Percentiles rank a stretch among this genome's conserved stretches.
phyloP scores from a whole-genome alignment of 176 grass and related monocot species.

The sorghum (Sorghum bicolor) region Sorghum_bicolor_NCBIv3 NC_012870.2:5967001-5967500 shows the following conservation, averaged over 20 bases:
- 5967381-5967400: slow-evolving; percentile 5
- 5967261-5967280: background rate
- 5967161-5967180: slow-evolving; percentile 98
- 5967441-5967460: background rate
- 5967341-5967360: background rate
- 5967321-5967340: background rate
- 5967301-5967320: background rate
- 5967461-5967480: background rate
- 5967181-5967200: slow-evolving; percentile 45
- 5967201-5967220: background rate
- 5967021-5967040: background rate
- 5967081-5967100: slow-evolving; percentile 31
- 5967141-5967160: slow-evolving; percentile 98
- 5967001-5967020: slow-evolving; percentile 17
- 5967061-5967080: slow-evolving; percentile 30
- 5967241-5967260: slow-evolving; percentile 28
- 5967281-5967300: background rate
- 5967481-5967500: background rate
- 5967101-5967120: slow-evolving; percentile 88
- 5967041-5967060: background rate
- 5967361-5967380: background rate
- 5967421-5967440: background rate
- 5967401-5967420: background rate
- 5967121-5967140: slow-evolving; percentile 97
- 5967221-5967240: slow-evolving; percentile 24